Percentiles rank a stretch among this genome's conserved stretches.
Evolutionary conservation across 75 land plant species (phyloP).

Genomic region (Selaginella tamariscina): DNA sequence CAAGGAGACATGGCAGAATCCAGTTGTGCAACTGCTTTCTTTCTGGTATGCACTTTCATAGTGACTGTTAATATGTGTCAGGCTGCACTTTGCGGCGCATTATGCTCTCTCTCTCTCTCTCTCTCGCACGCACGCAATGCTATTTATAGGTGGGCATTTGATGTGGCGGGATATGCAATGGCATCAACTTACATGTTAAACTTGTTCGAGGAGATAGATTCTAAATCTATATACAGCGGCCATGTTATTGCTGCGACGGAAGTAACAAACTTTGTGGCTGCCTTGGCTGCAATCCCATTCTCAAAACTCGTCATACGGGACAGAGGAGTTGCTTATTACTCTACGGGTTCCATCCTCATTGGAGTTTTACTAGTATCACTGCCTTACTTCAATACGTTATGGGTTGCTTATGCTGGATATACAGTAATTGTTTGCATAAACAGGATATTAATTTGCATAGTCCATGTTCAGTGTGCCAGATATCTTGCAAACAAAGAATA

Average conservation of each 20-base stretch:
- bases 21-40: not conserved
- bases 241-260: conserved; percentile 23
- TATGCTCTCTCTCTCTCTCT: no score
- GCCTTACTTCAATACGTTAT: not conserved
- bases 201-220: conserved; percentile 20
- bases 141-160: conserved; percentile 30
- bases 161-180: conserved; percentile 22
- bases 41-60: not conserved
- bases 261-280: conserved; percentile 16
- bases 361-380: not conserved
- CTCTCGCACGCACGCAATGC: no score
- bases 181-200: conserved; percentile 20
- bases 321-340: conserved; percentile 15
- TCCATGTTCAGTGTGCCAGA: not conserved
- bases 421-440: not conserved
- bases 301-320: conserved; percentile 10
- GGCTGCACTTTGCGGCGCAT: no score
- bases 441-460: not conserved
- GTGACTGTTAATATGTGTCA: no score
- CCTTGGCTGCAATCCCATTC: conserved; percentile 13
- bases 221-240: conserved; percentile 17
- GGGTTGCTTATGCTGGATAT: not conserved
- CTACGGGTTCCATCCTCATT: not conserved
- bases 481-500: not conserved
- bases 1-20: not conserved